A percentile compares a stretch with the other conserved stretches of the same genome.
Evolutionary conservation across 768 basidiomycete genomes (phyloP).

Genomic region (Mycena filopes): DNA sequence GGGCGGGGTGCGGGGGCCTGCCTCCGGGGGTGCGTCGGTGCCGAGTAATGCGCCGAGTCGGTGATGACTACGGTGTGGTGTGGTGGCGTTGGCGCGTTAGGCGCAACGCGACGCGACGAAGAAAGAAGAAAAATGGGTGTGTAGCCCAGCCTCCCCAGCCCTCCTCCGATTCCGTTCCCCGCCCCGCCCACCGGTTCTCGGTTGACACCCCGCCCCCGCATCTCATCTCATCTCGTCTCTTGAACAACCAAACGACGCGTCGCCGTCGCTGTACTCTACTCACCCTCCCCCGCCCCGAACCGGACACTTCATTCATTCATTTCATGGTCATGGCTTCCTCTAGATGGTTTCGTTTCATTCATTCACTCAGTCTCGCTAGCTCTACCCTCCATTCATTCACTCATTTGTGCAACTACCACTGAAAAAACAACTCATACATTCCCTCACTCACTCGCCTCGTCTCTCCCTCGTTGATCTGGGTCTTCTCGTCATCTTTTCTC

Average conservation of each 20-base stretch:
- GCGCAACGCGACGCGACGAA: no score
- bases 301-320: conserved; percentile 8
- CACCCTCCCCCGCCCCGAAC: no score
- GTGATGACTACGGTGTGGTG: neutral
- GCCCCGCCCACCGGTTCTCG: neutral
- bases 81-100: no score
- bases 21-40: conserved; percentile 44
- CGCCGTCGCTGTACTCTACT: no score
- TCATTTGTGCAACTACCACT: no score
- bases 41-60: conserved; percentile 36
- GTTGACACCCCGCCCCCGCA: neutral
- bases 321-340: no score
- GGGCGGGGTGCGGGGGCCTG: conserved; percentile 38
- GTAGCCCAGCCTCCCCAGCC: conserved; percentile 17
- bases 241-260: no score
- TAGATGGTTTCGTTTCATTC: conserved; percentile 8
- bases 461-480: no score
- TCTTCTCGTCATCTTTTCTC: neutral
- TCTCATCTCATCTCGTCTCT: conserved; percentile 9
- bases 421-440: no score
- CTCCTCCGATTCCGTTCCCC: neutral
- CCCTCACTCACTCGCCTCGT: no score
- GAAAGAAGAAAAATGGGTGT: conserved; percentile 26
- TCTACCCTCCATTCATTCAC: no score
- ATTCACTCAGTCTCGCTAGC: no score